Evolutionary conservation across 805 yeast genomes (phyloP), one percentile per base, ranked within the genome.

Genomic region (Naumovozyma castellii): DNA sequence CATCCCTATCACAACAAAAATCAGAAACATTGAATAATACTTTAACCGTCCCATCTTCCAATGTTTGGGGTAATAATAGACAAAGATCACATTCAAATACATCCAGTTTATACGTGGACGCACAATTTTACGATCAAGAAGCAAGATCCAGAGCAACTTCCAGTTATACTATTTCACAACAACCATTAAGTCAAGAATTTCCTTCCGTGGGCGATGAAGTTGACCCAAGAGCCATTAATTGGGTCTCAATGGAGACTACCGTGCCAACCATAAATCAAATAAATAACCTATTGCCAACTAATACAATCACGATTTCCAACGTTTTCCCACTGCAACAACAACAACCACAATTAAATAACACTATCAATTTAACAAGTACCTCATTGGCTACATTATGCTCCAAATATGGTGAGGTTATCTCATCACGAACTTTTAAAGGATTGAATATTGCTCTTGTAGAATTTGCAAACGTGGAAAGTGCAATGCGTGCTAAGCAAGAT

Each of bases 241-340:
- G 81, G 64, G 79, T 81, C n/a, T 77, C 88, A 2, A 76, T 83
- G 32, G 85, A 81, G 53, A 71, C 84, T 3, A 66, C 76, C 34
- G 65, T 84, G 46, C 84, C 84, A 4, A 84, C 90, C 5, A 78
- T 94, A 2, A 77, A 82, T 47, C 78, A 83, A 22, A 67, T 90
- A 35, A 67, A 86, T 47, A 68, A 53, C 22, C 56, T 85, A 48
- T 78, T 83, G 14, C 94, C 94, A 14, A 78, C 95, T 1, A 76
- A 81, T 48, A 78, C 85, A 10, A 67, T 90, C 34, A 70, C 88
- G 47, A 68, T 92, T 40, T 84, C 87, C 34, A 86, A 88, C 54
- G 70, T 90, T 9, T 59, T 48, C 37, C 59, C 66, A 2, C 45
- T 61, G 29, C 66, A 61, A 40, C 60, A 58, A 34, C 64, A 59